These are phyloP conservation scores for Calocera cornea DNA, from an alignment of 768 basidiomycete genomes.

Conservation along the genomic window DNA sequence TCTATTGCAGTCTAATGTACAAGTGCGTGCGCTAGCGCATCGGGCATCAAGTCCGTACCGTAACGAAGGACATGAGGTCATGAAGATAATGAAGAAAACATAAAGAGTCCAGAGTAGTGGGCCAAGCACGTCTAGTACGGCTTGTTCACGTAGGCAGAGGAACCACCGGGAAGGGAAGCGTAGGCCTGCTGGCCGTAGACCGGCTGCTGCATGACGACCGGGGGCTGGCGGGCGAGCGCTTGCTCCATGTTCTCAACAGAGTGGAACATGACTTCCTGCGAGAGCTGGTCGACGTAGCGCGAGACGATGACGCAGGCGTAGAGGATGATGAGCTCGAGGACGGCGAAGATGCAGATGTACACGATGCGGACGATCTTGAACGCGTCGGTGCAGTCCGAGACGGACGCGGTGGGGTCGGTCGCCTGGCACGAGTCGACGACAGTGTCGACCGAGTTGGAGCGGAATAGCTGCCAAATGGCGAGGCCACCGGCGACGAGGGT, in stretches of 20 bases:
- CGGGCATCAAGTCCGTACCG: background rate
- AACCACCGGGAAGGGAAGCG: background rate
- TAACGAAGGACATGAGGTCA: background rate
- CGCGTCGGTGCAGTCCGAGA: conserved; percentile 23
- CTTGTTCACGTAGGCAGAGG: background rate
- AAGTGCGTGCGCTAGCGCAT: background rate
- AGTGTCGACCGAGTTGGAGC: conserved; percentile 21
- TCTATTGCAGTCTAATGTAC: background rate
- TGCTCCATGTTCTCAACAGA: conserved; percentile 5
- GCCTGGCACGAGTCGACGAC: conserved; percentile 36
- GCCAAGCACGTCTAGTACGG: background rate
- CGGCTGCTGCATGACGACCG: background rate
- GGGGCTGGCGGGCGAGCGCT: background rate
- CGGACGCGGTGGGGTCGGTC: conserved; percentile 25
- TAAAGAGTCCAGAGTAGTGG: background rate
- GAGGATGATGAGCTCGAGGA: conserved; percentile 39
- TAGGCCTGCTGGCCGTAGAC: background rate
- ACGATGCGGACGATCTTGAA: conserved; percentile 7
- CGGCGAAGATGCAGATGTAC: conserved; percentile 11
- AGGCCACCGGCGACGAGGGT: conserved; percentile 40
- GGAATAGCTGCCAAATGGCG: conserved; percentile 38
- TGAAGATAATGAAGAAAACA: background rate
- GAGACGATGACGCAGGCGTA: conserved; percentile 19
- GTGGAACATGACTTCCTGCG: conserved; percentile 7
- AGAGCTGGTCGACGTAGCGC: conserved; percentile 8